Percentiles rank a stretch among this genome's conserved stretches.
Conservation (phyloP, 441 rosid genomes). For the Biscutella laevigata region DNA sequence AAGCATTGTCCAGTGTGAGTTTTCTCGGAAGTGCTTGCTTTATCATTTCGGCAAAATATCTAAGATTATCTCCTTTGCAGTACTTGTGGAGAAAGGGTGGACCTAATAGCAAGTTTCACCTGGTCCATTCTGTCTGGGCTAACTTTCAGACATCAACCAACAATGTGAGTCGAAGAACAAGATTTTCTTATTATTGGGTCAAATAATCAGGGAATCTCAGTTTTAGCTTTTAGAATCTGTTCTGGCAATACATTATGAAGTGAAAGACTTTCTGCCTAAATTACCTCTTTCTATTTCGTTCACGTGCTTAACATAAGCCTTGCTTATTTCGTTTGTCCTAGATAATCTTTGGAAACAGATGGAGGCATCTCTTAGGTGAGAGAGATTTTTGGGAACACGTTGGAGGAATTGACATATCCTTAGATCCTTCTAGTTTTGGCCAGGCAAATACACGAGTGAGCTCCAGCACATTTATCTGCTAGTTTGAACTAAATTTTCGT, state of each 20-base stretch:
- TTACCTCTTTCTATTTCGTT: conserved; percentile 4
- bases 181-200: neutral
- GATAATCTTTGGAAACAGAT: conserved; percentile 91
- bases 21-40: neutral
- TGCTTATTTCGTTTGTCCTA: conserved; percentile 22
- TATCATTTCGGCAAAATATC: too few relatives aligned
- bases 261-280: neutral
- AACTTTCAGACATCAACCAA: conserved; percentile 91
- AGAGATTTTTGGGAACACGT: conserved; percentile 88
- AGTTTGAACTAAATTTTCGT: neutral
- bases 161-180: conserved; percentile 49
- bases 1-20: conserved; percentile 70
- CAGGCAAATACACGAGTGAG: conserved; percentile 82
- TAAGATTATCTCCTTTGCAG: too few relatives aligned
- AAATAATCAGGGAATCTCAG: neutral
- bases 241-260: neutral
- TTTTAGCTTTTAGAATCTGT: conserved; percentile 1
- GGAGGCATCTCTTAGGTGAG: conserved; percentile 94
- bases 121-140: conserved; percentile 90
- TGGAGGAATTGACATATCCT: conserved; percentile 83
- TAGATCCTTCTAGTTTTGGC: conserved; percentile 90
- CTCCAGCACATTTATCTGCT: conserved; percentile 7
- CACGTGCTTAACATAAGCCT: neutral
- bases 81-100: conserved; percentile 86
- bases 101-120: conserved; percentile 39